Base-by-base conservation (phyloP, 345 rosid genomes). In the Trapa incisa region DNA sequence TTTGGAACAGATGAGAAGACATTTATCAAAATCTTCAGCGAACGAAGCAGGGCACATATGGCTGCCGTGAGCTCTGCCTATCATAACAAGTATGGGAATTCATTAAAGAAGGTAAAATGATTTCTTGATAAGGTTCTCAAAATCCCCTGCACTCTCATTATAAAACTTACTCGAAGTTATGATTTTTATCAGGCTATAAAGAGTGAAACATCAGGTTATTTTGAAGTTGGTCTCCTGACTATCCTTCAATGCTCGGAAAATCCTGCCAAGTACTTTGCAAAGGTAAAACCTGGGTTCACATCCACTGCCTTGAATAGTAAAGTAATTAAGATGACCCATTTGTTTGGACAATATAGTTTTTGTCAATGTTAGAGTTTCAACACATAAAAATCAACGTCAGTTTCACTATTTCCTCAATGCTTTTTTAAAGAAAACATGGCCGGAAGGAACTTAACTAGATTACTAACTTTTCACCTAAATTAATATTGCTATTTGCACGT, bases 1-100 rank as follows among this genome's bases (percentile, higher is more conserved):
- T 63, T 73, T 11, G 94, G 91, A 68, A 85, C 94, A n/a, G 94
- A 88, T 75, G 94, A 88, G 81, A 80, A 76, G 57, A 81, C 82
- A 22, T 85, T 88, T 68, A 78, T 88, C 69, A 67, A 37, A 50
- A 73, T 80, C 67, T 88, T 85, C 66, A 73, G 84, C 7, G 82
- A 75, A 76, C 81, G 89, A 67, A 88, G 91, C 72, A 73, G 80
- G 53, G 85, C 87, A 33, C 94, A 88, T 61, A 70, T 88, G 75
- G 87, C 80, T 64, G 80, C 81, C 53, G 79, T 85, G 48, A 62
- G 47, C 73, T 4, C 66, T 56, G 75, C 84, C 68, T 86, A 88
- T 67, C 72, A 71, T 48, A 67, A 70, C 71, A 71, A 78, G 74
- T 76, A 82, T 14, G 95, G 87, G 14, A 76, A 67, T 58, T 68